These are phyloP conservation scores for Curvularia sp. DNA, from an alignment of 2,329 filamentous ascomycete species.

Conservation along the genomic window DNA sequence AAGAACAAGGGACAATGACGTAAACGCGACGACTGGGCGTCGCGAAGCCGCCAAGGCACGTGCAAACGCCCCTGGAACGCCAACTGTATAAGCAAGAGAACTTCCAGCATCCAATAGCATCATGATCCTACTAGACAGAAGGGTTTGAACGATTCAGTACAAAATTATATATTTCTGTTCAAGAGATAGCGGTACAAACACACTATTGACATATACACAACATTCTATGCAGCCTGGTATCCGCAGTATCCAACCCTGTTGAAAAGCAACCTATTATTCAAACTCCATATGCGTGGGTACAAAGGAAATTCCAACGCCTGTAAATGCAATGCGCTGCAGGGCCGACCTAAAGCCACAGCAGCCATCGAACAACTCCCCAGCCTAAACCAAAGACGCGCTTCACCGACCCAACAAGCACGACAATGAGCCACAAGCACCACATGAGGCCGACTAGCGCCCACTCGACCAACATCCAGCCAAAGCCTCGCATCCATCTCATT, in stretches of 20 bases:
- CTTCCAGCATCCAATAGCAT: neutral
- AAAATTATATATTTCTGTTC: conserved; percentile 3
- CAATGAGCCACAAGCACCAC: conserved; percentile 94
- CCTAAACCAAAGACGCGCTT: conserved; percentile 68
- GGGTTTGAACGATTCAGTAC: conserved; percentile 3
- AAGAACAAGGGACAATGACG: conserved; percentile 19
- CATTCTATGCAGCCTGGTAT: conserved; percentile 12
- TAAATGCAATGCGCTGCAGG: conserved; percentile 9
- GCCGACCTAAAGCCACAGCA: conserved; percentile 68
- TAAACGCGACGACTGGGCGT: conserved; percentile 18
- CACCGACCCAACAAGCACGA: conserved; percentile 75
- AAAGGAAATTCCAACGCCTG: conserved; percentile 4
- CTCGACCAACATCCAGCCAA: conserved; percentile 83
- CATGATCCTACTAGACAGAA: neutral
- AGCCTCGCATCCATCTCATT: conserved; percentile 75
- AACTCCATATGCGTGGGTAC: conserved; percentile 7
- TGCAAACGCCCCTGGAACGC: conserved; percentile 9
- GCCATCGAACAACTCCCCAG: conserved; percentile 72
- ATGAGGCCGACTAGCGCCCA: conserved; percentile 87
- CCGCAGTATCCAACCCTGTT: conserved; percentile 8
- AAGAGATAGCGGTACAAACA: neutral
- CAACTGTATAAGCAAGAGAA: neutral
- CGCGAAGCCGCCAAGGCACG: conserved; percentile 15
- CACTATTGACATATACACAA: conserved; percentile 8
- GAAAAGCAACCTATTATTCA: neutral